Percentiles rank a stretch among this genome's conserved stretches.
These are phyloP conservation scores for Trichoderma endophyticum DNA, from an alignment of 2,329 filamentous ascomycete genomes.

Conservation along the genomic window DNA sequence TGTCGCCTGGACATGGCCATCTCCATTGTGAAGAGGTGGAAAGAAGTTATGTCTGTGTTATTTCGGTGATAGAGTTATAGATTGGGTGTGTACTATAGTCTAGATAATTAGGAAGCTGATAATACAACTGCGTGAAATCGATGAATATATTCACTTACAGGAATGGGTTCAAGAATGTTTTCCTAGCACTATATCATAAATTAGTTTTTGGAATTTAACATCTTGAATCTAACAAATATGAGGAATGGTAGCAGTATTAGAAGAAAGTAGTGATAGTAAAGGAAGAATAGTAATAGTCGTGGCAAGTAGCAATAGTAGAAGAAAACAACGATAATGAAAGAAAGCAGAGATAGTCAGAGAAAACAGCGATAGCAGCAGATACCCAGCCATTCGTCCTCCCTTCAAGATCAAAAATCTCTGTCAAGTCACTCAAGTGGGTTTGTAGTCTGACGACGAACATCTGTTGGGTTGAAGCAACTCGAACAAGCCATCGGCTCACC, in stretches of 20 bases:
- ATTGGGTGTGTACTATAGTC: not conserved
- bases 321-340: not conserved
- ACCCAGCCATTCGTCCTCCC: not conserved
- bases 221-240: not conserved
- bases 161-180: not conserved
- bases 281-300: not conserved
- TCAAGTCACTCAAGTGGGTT: not conserved
- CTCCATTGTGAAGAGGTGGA: not conserved
- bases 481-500: not conserved
- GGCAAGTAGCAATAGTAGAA: not conserved
- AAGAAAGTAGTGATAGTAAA: not conserved
- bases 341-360: not conserved
- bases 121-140: not conserved
- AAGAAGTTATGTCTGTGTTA: not conserved
- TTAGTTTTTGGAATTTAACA: not conserved
- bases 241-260: not conserved
- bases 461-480: not conserved
- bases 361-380: not conserved
- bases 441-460: not conserved
- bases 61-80: not conserved
- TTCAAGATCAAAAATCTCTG: not conserved
- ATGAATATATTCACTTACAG: not conserved
- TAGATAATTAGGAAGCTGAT: not conserved
- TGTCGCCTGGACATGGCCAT: not conserved
- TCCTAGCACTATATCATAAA: not conserved